phyloP scores from a whole-genome alignment of 495 filamentous ascomycete genomes.

The Tuber brumale region DNA sequence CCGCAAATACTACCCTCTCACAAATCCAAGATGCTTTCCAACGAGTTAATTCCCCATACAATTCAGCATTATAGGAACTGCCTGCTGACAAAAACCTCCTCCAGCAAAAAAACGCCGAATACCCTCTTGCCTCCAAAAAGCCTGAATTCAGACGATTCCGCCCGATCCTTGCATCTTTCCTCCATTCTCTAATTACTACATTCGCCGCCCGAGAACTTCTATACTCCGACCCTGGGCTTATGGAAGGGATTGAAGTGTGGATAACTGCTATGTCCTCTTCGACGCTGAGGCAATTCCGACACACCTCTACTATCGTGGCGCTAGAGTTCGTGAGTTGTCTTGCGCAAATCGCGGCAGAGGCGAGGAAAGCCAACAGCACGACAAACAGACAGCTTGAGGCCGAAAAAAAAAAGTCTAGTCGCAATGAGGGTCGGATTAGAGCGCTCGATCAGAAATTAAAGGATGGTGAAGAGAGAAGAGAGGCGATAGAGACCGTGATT shows the following conservation, averaged over 20 bases:
- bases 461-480: conserved; percentile 58
- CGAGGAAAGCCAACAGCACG: conserved; percentile 63
- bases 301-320: conserved; percentile 78
- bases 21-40: conserved; percentile 79
- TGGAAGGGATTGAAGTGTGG: conserved; percentile 84
- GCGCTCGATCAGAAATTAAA: conserved; percentile 61
- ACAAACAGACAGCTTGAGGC: conserved; percentile 70
- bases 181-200: conserved; percentile 62
- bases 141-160: conserved; percentile 69
- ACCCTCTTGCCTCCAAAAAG: conserved; percentile 79
- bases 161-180: conserved; percentile 66
- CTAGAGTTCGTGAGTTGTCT: conserved; percentile 67
- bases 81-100: conserved; percentile 12
- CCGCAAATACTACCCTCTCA: conserved; percentile 52
- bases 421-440: conserved; percentile 52
- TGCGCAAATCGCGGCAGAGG: conserved; percentile 55
- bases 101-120: conserved; percentile 71
- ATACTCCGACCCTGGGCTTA: conserved; percentile 64
- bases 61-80: neutral
- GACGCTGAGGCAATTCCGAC: conserved; percentile 75
- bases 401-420: conserved; percentile 70
- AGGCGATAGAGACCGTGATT: conserved; percentile 59
- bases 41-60: conserved; percentile 48
- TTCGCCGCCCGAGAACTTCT: conserved; percentile 68
- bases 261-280: conserved; percentile 78